phyloP scores from a whole-genome alignment of 2,329 filamentous ascomycete species.

The Cladosporium sp. region DNA sequence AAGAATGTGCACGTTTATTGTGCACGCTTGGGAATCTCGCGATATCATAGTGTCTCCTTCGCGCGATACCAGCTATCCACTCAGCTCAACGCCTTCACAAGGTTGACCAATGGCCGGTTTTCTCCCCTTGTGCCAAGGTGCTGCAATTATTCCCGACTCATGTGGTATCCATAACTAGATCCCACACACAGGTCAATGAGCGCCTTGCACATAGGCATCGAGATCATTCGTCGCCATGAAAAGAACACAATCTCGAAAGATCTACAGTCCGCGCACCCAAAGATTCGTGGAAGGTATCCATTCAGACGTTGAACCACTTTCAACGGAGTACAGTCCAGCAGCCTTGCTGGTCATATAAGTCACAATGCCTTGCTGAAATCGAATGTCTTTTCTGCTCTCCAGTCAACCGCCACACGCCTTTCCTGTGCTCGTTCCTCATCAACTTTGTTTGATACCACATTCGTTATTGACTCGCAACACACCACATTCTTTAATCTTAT shows the following conservation, averaged over 20 bases:
- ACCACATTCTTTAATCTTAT: neutral
- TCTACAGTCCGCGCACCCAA: neutral
- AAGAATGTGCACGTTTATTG: neutral
- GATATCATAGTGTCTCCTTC: neutral
- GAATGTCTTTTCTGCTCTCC: neutral
- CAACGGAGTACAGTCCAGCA: neutral
- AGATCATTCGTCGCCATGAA: neutral
- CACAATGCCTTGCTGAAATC: neutral
- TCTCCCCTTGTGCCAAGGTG: neutral
- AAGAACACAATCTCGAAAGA: neutral
- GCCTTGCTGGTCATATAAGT: constrained; percentile 1
- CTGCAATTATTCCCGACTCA: neutral
- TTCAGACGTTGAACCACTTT: neutral
- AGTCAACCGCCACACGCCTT: neutral
- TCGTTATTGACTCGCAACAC: neutral
- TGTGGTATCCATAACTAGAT: neutral
- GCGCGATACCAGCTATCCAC: neutral
- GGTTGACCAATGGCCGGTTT: neutral
- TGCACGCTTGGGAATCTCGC: neutral
- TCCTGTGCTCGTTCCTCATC: neutral
- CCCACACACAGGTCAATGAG: neutral
- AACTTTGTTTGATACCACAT: constrained; percentile 7
- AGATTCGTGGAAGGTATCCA: neutral
- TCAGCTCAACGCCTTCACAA: neutral
- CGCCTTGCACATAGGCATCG: neutral